Percentiles rank a stretch among this genome's conserved stretches.
Evolutionary conservation across 148 eudicot genomes (phyloP).

Genomic region (Chenopodium formosanum): DNA sequence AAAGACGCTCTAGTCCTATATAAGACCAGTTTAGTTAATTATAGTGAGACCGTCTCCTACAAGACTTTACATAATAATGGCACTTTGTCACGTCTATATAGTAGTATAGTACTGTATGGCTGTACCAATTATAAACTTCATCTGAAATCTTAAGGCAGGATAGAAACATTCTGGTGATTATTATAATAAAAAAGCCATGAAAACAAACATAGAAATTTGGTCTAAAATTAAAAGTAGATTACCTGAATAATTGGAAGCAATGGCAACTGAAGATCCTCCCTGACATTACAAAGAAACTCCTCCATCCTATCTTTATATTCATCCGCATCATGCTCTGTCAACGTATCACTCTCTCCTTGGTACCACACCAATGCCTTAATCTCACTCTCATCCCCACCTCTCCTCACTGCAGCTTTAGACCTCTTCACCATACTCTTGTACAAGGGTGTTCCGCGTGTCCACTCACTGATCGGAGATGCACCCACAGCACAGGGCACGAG

Average conservation of each 20-base stretch:
- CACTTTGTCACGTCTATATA: too few species aligned
- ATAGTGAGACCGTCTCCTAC: too few species aligned
- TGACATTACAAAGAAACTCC: conserved; percentile 43
- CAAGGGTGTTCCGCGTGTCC: conserved; percentile 61
- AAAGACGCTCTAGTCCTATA: too few species aligned
- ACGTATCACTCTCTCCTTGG: conserved; percentile 81
- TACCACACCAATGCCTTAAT: conserved; percentile 79
- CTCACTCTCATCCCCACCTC: conserved; percentile 42
- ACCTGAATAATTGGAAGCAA: conserved; percentile 77
- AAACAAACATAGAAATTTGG: not conserved
- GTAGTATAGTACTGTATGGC: too few species aligned
- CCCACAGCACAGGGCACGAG: conserved; percentile 82
- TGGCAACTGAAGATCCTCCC: conserved; percentile 64
- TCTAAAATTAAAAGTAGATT: not conserved
- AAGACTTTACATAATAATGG: too few species aligned
- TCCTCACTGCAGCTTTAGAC: conserved; percentile 37
- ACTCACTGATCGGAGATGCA: conserved; percentile 66
- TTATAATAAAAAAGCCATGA: not conserved
- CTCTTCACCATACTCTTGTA: conserved; percentile 67
- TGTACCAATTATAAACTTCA: too few species aligned
- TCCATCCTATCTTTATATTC: conserved; percentile 55
- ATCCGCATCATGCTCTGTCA: conserved; percentile 37
- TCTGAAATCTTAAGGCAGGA: not conserved
- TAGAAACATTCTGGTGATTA: not conserved
- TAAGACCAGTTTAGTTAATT: too few species aligned